A percentile compares a stretch with the other conserved stretches of the same genome.
These are phyloP conservation scores for Pseudodiploospora longispora DNA, from an alignment of 2,329 filamentous ascomycete species.

Conservation along the genomic window DNA sequence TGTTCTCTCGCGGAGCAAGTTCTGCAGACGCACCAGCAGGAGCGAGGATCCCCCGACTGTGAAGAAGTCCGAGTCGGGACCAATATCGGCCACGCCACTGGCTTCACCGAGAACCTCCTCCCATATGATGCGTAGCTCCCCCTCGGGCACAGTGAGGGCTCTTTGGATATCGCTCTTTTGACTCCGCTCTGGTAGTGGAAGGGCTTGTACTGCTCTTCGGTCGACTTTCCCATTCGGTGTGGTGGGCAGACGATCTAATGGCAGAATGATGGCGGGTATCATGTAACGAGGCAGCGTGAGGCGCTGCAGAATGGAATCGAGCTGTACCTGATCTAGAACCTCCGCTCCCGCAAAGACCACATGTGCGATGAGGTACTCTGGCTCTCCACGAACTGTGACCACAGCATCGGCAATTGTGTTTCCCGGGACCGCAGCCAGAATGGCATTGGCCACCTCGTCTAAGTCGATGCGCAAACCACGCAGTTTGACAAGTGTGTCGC, in stretches of 20 bases:
- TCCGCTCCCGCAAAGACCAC: conserved; percentile 10
- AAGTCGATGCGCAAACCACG: conserved; percentile 38
- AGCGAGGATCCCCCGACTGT: conserved; percentile 31
- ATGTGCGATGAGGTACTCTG: conserved; percentile 19
- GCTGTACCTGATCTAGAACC: background rate
- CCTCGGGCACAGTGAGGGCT: background rate
- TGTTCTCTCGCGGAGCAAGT: conserved; percentile 23
- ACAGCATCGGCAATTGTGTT: conserved; percentile 12
- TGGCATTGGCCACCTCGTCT: conserved; percentile 24
- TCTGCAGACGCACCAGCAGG: conserved; percentile 28
- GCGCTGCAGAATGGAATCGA: conserved; percentile 1
- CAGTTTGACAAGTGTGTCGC: conserved; percentile 38
- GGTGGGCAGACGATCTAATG: conserved; percentile 18
- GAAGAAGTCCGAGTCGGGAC: conserved; percentile 24
- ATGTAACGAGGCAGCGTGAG: conserved; percentile 25
- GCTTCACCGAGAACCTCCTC: background rate
- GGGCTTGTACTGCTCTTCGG: conserved; percentile 11
- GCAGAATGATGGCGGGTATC: conserved; percentile 19
- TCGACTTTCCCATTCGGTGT: conserved; percentile 23
- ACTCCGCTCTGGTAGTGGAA: conserved; percentile 13
- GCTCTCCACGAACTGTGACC: conserved; percentile 13
- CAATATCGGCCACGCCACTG: background rate
- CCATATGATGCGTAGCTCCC: background rate
- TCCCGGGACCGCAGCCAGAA: conserved; percentile 14
- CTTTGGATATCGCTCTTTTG: background rate